Conservation (phyloP, 2,329 filamentous ascomycete genomes). For the Cytospora piceae region DNA sequence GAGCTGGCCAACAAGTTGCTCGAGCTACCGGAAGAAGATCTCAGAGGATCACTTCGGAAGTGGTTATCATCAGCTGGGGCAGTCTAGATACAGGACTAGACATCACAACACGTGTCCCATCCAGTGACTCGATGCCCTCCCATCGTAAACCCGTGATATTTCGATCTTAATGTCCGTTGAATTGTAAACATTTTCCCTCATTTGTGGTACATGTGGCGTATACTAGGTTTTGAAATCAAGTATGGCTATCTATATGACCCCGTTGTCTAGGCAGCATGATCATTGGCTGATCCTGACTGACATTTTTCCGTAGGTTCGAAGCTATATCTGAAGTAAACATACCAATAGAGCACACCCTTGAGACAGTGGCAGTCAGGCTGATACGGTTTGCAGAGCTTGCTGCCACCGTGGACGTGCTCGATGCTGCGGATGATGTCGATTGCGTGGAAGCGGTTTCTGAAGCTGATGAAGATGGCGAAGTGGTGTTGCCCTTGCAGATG, state of each 20-base stretch:
- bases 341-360: not conserved
- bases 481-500: no score
- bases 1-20: slow-evolving; percentile 37
- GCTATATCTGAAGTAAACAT: not conserved
- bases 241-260: no score
- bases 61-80: slow-evolving; percentile 23
- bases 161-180: no score
- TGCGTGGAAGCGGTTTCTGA: not conserved
- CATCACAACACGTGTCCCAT: not conserved
- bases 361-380: not conserved
- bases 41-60: slow-evolving; percentile 26
- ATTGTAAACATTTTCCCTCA: no score
- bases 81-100: not conserved
- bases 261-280: no score
- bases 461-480: no score
- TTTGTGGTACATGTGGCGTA: no score
- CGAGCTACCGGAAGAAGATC: slow-evolving; percentile 33
- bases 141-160: not conserved
- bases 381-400: slow-evolving; percentile 2
- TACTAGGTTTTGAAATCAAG: no score
- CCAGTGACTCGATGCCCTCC: not conserved
- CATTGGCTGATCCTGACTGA: no score
- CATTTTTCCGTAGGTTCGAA: no score
- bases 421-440: not conserved
- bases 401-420: not conserved